Evolutionary conservation across 257 asterid genomes (phyloP).

Genomic region (Ocimum tenuiflorum): DNA sequence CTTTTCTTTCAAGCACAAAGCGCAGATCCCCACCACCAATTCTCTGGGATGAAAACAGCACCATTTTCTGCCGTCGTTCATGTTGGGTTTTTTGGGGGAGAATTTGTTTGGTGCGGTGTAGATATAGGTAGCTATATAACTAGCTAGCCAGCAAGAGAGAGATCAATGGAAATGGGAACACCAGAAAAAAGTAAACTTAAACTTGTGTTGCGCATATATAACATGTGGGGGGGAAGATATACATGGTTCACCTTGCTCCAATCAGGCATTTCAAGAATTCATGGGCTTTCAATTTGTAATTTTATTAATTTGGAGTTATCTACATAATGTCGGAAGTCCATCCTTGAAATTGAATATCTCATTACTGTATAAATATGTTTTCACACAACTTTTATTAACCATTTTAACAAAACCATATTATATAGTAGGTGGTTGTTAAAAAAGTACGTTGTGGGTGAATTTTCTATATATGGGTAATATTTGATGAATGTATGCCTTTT

Average conservation of each 20-base stretch:
- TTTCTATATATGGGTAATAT: no score
- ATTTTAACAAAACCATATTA: no score
- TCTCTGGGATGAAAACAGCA: slow-evolving; percentile 69
- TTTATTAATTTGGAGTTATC: neutral
- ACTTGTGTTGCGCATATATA: neutral
- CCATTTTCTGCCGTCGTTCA: slow-evolving; percentile 32
- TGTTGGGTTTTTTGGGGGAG: neutral
- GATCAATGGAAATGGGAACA: neutral
- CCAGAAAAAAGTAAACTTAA: neutral
- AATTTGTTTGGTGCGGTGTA: neutral
- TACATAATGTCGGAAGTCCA: no score
- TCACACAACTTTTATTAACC: no score
- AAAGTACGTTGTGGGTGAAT: no score
- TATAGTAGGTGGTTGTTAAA: no score
- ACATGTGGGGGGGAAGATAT: neutral
- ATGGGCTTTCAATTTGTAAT: neutral
- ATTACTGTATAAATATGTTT: no score
- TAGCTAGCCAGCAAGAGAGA: neutral
- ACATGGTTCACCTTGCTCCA: slow-evolving; percentile 19
- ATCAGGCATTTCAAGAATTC: slow-evolving; percentile 5
- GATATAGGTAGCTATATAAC: no score
- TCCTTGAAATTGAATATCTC: no score
- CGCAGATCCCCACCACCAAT: slow-evolving; percentile 63
- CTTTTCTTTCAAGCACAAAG: slow-evolving; percentile 66
- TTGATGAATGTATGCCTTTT: no score